These are phyloP conservation scores for Brettanomyces custersianus DNA, from an alignment of 805 yeast genomes.

Conservation along the genomic window DNA sequence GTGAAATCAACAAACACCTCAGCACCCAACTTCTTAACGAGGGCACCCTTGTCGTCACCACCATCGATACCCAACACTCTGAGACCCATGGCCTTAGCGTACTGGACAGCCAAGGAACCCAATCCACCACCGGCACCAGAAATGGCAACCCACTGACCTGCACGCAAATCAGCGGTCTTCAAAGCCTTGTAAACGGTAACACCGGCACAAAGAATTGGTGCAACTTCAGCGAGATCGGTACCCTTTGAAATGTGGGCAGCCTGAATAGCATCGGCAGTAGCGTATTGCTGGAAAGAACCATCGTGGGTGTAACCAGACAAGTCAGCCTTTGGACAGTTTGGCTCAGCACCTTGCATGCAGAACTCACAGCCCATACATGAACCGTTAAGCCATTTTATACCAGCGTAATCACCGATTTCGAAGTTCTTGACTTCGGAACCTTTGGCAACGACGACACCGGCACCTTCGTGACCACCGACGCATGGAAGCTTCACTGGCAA, in stretches of 20 bases:
- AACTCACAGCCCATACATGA: slow-evolving; percentile 6
- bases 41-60: slow-evolving; percentile 5
- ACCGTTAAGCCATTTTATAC: slow-evolving; percentile 40
- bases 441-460: slow-evolving; percentile 6
- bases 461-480: slow-evolving; percentile 7
- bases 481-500: slow-evolving; percentile 3
- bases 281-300: slow-evolving; percentile 5
- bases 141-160: slow-evolving; percentile 6
- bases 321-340: slow-evolving; percentile 4
- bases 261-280: slow-evolving; percentile 6
- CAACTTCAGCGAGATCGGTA: slow-evolving; percentile 3
- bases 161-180: slow-evolving; percentile 3
- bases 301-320: slow-evolving; percentile 6
- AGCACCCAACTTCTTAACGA: slow-evolving; percentile 4
- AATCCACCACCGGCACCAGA: slow-evolving; percentile 7
- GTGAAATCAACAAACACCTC: slow-evolving; percentile 5
- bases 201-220: slow-evolving; percentile 31
- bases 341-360: slow-evolving; percentile 6
- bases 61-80: slow-evolving; percentile 5
- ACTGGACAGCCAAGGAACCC: slow-evolving; percentile 4
- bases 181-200: slow-evolving; percentile 38
- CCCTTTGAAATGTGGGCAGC: slow-evolving; percentile 4
- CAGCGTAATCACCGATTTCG: slow-evolving; percentile 51
- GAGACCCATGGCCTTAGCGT: slow-evolving; percentile 5
- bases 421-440: slow-evolving; percentile 6